Evolutionary conservation across 352 stramenopile genomes (phyloP), one percentile per base, ranked within the genome.

Genomic region (Thalassiosira mediterranea): DNA sequence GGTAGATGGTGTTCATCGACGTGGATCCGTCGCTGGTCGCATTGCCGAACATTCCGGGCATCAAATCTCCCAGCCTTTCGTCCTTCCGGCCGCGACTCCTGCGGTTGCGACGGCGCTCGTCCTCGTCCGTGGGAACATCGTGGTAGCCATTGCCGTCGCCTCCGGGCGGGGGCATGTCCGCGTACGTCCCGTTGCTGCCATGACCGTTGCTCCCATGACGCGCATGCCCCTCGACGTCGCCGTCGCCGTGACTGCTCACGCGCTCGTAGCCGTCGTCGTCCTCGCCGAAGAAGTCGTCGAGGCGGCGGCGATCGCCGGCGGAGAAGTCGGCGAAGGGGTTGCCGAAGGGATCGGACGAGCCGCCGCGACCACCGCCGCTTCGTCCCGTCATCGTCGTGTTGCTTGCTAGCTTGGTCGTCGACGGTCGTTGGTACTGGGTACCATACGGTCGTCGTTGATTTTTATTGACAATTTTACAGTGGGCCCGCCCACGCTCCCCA

Each of bases 21-120:
- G 23, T 46, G 2, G 21, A 28, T 2, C 53, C 4, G 26, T 44
- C 40, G 60, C 26, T 59, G n/a, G n/a, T n/a, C n/a, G n/a, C n/a
- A n/a, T n/a, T n/a, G 37, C 46, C 48, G 60, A 69, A 59, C 42
- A 69, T 48, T 28, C 53, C 53, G 21, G 60, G 60, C 42, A 60
- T 44, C 1, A 4, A 2, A 29, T 65, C 25, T 3, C 32, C 32
- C 2, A 53, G 21, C 1, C 28, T 65, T 7, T 56, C 11, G 28
- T 64, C 29, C 19, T 25, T 13, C 46, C 46, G 13, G 11, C 5
- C 11, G 5, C 11, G 13, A 7, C 46, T 54, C 5, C 46, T n/a
- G 46, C 19, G 5, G 13, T n/a, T n/a, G 46, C 8, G 8, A 11
- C 8, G 11, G 19, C 19, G 8, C 5, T 25, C 46, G 19, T 54